Evolutionary conservation across 2,329 filamentous ascomycete genomes (phyloP), one percentile per base, ranked within the genome.

Genomic region (Fusarium sp.): DNA sequence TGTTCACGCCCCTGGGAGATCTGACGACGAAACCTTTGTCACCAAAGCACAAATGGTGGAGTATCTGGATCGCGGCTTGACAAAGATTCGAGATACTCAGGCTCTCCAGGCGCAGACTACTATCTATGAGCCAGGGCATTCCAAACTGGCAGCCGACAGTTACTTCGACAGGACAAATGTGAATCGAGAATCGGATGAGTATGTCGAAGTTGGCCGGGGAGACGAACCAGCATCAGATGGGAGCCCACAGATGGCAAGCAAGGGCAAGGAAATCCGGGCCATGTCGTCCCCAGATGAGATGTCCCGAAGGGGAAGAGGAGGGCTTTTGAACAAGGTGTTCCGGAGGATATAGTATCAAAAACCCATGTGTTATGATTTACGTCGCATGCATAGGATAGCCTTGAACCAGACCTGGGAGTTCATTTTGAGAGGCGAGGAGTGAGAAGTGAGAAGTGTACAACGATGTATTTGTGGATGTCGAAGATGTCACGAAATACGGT

Each of bases 41-140:
- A 74, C 79, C 17, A 83, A 82, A 66, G 81, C 81, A 10, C 80
- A 82, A 39, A 80, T 84, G 73, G 79, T 85, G n/a, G 78, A 80
- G 52, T 81, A 83, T 61, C 79, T 87, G 31, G 80, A 83, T 55
- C 78, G 80, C 48, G 81, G 81, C 10, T 74, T 84, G 21, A 76
- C 75, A n/a, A 82, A 82, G 71, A 80, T 84, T 69, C 79, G 81
- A 43, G 76, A 67, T 46, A 51, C 66, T 13, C 67, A 72, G 18
- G 42, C 67, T 29, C 36, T 63, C 18, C 42, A 62, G 35, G 49
- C 70, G 20, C 60, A 69, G 29, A 43, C 68, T 17, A 45, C 55
- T 21, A 56, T 70, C 5, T 71, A 75, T 48, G 72, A 72, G 40
- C 73, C 71, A 20, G 70, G 74, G 1, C 69, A 77, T 48, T 73